Evolutionary conservation across 2,329 filamentous ascomycete species (phyloP), one percentile per base, ranked within the genome.

Genomic region (Truncatella angustata): DNA sequence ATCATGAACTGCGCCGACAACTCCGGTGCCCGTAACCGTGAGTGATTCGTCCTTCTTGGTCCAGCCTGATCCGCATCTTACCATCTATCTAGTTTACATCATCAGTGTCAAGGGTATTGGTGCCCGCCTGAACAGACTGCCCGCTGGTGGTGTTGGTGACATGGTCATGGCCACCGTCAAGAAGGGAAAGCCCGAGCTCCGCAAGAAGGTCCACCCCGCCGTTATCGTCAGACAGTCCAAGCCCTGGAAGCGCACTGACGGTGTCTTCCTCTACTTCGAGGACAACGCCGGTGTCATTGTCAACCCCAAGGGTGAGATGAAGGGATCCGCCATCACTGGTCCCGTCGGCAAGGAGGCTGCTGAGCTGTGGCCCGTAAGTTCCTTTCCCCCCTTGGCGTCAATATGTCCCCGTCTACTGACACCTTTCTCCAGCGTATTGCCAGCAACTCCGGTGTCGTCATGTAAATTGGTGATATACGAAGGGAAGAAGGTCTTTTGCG

Each of bases 291-390:
- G 94, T 87, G 94, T 55, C 47, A 99, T 99, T 72, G 94, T 99
- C 84, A 99, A 99, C 85, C 91, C 93, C 79, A 99, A 99, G 90
- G 94, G 94, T 81, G 94, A 99, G 84, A 99, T 99, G 94, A 99
- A 99, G 89, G 94, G 94, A 74, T 97, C 91, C 63, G 94, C 94
- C 76, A 99, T 99, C 76, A 99, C 94, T 68, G 94, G 94, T 68
- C 94, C 94, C 69, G 93, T 99, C 73, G 94, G 93, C 78, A 99
- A 99, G 88, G 94, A 99, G 83, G 94, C 94, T 75, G 94, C 94
- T 76, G 94, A 99, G 83, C 85, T 99, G 71, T 99, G 94, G 94
- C 94, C 94, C 75, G 90, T 93, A 84, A 80, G 88, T 84, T 58
- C 3, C 20, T 16, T 3, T 18, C 21, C 28, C 24, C 4, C 3